Evolutionary conservation across 768 basidiomycete species (phyloP), one percentile per base, ranked within the genome.

Genomic region (Clitopilus hobsonii): DNA sequence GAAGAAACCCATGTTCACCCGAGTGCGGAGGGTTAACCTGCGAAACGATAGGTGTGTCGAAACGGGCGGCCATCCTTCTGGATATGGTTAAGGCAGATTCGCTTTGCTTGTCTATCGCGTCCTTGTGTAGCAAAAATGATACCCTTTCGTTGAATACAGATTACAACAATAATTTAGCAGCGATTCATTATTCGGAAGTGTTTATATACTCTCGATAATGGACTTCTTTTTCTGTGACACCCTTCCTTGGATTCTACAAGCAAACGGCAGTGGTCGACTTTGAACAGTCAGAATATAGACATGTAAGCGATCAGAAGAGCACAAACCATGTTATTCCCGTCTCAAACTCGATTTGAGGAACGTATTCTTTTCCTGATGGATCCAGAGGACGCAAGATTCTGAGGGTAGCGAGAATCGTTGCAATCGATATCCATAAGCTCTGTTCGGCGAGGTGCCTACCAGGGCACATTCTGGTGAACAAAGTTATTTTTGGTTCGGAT

Each of bases 371-470:
- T 16, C 74, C 75, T 6, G 59, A 54, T 10, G 62, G 56, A 23
- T 69, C 68, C 16, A 56, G 52, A 0, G 63, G 60, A 48, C 65
- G 71, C 13, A 52, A 47, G 36, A 75, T 52, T 16, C 52, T 56
- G 50, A 72, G 18, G 0, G 67, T 64, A 1, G 69, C 61, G n/a
- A 75, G 57, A 14, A 68, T 54, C 6, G 65, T 68, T 16, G 61
- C 70, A 18, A 72, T 51, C 2, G 63, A 57, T 5, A 67, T 65
- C 69, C 68, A 75, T 30, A 73, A 25, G 6, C 58, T 68, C 20
- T 64, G 62, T 8, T 68, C 62, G 14, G 68, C 74, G 2, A 76
- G 38, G 24, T 71, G 55, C 24, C 38, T 58, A n/a, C 75, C 73
- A 13, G 74, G 58, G 38, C 58, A 59, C n/a, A 56, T 56, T 47